Evolutionary conservation across 768 basidiomycete genomes (phyloP), one percentile per base, ranked within the genome.

Genomic region (Trametes meyenii): DNA sequence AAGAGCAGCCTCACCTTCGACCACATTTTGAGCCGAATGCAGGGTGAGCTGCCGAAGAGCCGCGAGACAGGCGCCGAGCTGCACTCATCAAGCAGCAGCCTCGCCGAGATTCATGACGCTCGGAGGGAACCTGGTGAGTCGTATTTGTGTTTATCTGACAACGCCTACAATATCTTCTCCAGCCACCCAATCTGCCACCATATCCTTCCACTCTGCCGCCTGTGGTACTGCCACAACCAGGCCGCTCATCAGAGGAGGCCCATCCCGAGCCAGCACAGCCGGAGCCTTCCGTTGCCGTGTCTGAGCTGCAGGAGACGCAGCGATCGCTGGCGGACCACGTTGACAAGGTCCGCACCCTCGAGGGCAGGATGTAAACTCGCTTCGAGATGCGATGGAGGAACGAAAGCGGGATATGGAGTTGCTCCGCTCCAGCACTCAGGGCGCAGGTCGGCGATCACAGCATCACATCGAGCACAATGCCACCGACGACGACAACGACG

Each of bases 51-150:
- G n/a, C 89, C 90, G 76, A 97, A 96, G 77, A 94, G 92, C 69
- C 85, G 93, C 17, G 96, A 98, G 70, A 97, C 96, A 0, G 92
- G 93, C 16, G 81, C 87, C 0, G 96, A 98, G 70, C 79, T 99
- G 3, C 85, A 87, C 63, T 84, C 84, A 0, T 76, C 98, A 35
- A 88, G 84, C 16, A 83, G 83, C 13, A 81, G 90, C 5, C 92
- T 99, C 85, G 84, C 79, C 42, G 94, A 97, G n/a, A 92, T 98
- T 45, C 89, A 93, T n/a, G n/a, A n/a, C n/a, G n/a, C n/a, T n/a
- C n/a, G n/a, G n/a, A n/a, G n/a, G n/a, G n/a, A n/a, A n/a, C n/a
- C n/a, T n/a, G n/a, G n/a, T n/a, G n/a, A n/a, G n/a, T n/a, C n/a
- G n/a, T n/a, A n/a, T n/a, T n/a, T n/a, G n/a, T n/a, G n/a, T n/a